Conservation (phyloP, 257 asterid genomes). For the Nicotiana tomentosiformis region DNA sequence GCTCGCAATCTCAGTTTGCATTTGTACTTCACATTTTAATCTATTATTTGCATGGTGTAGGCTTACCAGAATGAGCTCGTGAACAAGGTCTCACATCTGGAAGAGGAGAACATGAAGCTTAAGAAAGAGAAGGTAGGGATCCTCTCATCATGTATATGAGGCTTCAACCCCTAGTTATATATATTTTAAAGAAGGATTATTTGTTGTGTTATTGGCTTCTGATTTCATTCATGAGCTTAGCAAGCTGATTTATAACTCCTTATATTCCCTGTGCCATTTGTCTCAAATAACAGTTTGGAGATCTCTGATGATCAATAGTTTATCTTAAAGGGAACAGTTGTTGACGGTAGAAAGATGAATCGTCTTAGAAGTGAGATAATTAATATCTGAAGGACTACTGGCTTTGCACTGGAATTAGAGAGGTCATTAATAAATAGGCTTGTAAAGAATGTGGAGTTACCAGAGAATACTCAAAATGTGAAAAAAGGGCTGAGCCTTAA, state of each 20-base stretch:
- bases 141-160: neutral
- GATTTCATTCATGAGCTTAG: neutral
- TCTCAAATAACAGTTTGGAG: neutral
- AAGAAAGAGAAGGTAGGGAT: slow-evolving; percentile 57
- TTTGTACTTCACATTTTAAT: neutral
- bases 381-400: neutral
- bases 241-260: neutral
- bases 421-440: too few species aligned
- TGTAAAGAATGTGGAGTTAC: too few species aligned
- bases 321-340: neutral
- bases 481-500: neutral
- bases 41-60: slow-evolving; percentile 24
- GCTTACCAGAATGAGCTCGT: slow-evolving; percentile 88
- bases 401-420: too few species aligned
- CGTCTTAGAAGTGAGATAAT: neutral
- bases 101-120: slow-evolving; percentile 69
- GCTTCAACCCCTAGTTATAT: neutral
- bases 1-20: neutral
- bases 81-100: slow-evolving; percentile 71
- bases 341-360: neutral
- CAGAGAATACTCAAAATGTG: neutral
- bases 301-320: neutral
- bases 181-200: neutral
- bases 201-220: neutral
- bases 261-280: neutral